Evolutionary conservation across 164 flowering plant genomes (phyloP).

Genomic region (Cinnamomum chago): DNA sequence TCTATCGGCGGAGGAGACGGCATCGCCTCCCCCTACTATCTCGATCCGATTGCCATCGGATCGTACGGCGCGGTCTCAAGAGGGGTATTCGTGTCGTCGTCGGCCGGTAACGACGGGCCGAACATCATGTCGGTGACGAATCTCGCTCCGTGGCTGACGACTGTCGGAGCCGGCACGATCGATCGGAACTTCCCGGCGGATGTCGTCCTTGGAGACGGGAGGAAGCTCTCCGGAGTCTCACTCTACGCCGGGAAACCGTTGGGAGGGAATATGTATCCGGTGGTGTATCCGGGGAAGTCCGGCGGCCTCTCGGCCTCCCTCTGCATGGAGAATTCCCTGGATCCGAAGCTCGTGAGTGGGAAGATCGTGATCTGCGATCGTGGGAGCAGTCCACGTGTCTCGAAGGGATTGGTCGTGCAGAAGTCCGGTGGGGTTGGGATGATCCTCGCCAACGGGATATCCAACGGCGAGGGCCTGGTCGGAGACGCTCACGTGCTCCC

Average conservation of each 20-base stretch:
- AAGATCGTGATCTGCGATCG: constrained; percentile 83
- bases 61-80: constrained; percentile 55
- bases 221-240: constrained; percentile 57
- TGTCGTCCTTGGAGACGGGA: constrained; percentile 58
- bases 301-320: constrained; percentile 54
- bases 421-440: constrained; percentile 83
- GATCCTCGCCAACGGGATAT: constrained; percentile 66
- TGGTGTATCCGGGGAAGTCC: constrained; percentile 65
- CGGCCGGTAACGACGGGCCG: constrained; percentile 85
- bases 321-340: constrained; percentile 72
- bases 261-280: constrained; percentile 43
- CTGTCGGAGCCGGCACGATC: constrained; percentile 84
- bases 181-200: constrained; percentile 72
- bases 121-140: constrained; percentile 66
- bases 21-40: constrained; percentile 61
- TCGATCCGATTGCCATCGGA: constrained; percentile 81
- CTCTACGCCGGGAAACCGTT: constrained; percentile 62
- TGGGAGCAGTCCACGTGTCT: constrained; percentile 68
- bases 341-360: constrained; percentile 45
- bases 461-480: constrained; percentile 75
- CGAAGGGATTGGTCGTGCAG: constrained; percentile 73
- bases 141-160: constrained; percentile 74
- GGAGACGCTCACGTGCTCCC: constrained; percentile 80
- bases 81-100: constrained; percentile 70
- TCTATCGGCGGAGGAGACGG: constrained; percentile 89